phyloP scores from a whole-genome alignment of 768 basidiomycete genomes.

The Neoboletus brunneissimus region DNA sequence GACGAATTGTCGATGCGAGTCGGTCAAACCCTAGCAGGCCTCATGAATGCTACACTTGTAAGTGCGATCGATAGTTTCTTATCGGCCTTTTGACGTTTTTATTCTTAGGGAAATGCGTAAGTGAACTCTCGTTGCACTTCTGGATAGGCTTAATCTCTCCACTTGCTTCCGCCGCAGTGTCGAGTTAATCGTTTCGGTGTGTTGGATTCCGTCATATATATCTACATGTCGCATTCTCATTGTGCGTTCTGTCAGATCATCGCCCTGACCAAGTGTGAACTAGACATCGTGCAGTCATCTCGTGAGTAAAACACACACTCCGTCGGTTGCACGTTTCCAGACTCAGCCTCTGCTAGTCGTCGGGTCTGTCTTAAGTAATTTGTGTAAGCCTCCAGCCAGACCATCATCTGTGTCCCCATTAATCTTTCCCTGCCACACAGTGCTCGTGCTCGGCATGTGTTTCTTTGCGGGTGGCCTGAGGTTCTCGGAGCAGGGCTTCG shows the following conservation, averaged over 20 bases:
- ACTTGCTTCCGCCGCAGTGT: slow-evolving; percentile 32
- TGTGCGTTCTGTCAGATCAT: slow-evolving; percentile 50
- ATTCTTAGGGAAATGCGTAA: slow-evolving; percentile 32
- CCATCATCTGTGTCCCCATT: neutral
- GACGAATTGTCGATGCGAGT: slow-evolving; percentile 81
- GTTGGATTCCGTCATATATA: neutral
- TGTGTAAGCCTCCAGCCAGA: slow-evolving; percentile 39
- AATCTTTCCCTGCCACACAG: slow-evolving; percentile 33
- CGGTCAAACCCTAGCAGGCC: slow-evolving; percentile 79
- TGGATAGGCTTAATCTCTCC: neutral
- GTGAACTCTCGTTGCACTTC: neutral
- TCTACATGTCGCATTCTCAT: neutral
- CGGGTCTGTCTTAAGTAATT: slow-evolving; percentile 79
- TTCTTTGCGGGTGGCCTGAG: slow-evolving; percentile 79
- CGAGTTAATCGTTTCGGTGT: slow-evolving; percentile 68
- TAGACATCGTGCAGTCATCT: slow-evolving; percentile 77
- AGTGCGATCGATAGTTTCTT: slow-evolving; percentile 15
- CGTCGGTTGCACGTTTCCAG: neutral
- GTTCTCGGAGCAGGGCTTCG: slow-evolving; percentile 78
- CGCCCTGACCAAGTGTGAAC: slow-evolving; percentile 75
- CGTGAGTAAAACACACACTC: slow-evolving; percentile 41
- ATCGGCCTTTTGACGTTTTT: neutral
- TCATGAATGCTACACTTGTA: slow-evolving; percentile 83
- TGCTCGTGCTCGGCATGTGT: slow-evolving; percentile 81
- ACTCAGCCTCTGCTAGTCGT: slow-evolving; percentile 49